A percentile compares a stretch with the other conserved stretches of the same genome.
phyloP scores from a whole-genome alignment of 2,329 filamentous ascomycete genomes.

The Penicillium sp. region DNA sequence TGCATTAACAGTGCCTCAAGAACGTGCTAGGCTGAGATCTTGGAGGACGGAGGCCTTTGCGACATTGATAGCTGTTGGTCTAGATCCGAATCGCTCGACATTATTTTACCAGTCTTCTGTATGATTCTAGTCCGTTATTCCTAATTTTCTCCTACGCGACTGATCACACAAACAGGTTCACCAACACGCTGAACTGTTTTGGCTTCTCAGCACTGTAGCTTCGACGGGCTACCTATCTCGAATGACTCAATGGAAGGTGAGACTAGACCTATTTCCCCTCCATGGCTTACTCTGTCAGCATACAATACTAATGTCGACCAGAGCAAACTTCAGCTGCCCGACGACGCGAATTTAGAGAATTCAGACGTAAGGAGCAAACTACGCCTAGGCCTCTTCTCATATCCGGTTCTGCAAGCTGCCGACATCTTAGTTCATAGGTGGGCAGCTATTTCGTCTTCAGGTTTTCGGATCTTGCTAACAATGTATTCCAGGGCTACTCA shows the following conservation, averaged over 20 bases:
- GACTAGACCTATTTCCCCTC: slow-evolving; percentile 1
- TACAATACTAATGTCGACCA: slow-evolving; percentile 39
- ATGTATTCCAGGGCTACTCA: slow-evolving; percentile 71
- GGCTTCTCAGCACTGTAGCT: slow-evolving; percentile 90
- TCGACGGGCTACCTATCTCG: slow-evolving; percentile 91
- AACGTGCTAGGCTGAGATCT: slow-evolving; percentile 63
- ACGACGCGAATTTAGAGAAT: slow-evolving; percentile 64
- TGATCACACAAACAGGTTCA: slow-evolving; percentile 59
- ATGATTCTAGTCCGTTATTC: slow-evolving; percentile 30
- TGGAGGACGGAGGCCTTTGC: slow-evolving; percentile 78
- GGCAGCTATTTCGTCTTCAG: slow-evolving; percentile 8
- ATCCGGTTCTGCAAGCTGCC: slow-evolving; percentile 92
- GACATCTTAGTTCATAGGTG: slow-evolving; percentile 87
- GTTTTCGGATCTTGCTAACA: slow-evolving; percentile 24
- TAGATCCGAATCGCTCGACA: slow-evolving; percentile 75
- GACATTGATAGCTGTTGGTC: slow-evolving; percentile 78
- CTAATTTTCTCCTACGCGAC: not conserved
- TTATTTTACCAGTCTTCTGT: slow-evolving; percentile 85
- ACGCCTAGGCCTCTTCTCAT: slow-evolving; percentile 91
- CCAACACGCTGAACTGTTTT: slow-evolving; percentile 90
- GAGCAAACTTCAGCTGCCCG: slow-evolving; percentile 73
- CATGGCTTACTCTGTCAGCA: too few relatives aligned
- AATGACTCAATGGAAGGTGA: slow-evolving; percentile 99
- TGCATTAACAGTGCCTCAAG: slow-evolving; percentile 81
- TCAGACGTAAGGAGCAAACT: slow-evolving; percentile 64